Evolutionary conservation across 306 rosid genomes (phyloP).

Genomic region (Neltuma alba): DNA sequence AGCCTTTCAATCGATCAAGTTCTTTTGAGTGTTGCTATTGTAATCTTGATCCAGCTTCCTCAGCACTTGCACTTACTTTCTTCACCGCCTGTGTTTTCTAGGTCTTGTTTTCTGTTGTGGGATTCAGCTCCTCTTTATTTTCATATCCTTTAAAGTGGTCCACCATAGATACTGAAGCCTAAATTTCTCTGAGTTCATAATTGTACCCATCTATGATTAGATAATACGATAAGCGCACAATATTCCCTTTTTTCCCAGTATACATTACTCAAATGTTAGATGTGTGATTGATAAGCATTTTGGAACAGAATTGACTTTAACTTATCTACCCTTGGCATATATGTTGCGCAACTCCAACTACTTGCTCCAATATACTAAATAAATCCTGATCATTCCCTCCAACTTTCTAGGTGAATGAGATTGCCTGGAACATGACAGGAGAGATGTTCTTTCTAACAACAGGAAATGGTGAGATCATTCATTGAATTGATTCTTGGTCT

Average conservation of each 20-base stretch:
- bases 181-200: slow-evolving; percentile 11
- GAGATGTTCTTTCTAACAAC: slow-evolving; percentile 93
- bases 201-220: slow-evolving; percentile 14
- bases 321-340: background rate
- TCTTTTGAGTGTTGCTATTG: background rate
- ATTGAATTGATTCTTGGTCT: background rate
- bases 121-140: background rate
- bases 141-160: slow-evolving; percentile 18
- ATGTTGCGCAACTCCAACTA: slow-evolving; percentile 5
- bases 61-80: background rate
- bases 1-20: background rate
- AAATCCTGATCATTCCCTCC: slow-evolving; percentile 11
- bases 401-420: slow-evolving; percentile 80
- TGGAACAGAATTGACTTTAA: background rate
- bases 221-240: background rate
- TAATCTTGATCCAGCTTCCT: background rate
- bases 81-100: slow-evolving; percentile 1
- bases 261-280: background rate
- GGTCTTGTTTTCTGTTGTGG: background rate
- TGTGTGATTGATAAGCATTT: slow-evolving; percentile 28
- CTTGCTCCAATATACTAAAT: slow-evolving; percentile 6
- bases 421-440: slow-evolving; percentile 96
- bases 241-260: background rate
- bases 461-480: slow-evolving; percentile 75
- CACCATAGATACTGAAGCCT: slow-evolving; percentile 17